phyloP scores from a whole-genome alignment of 169 alveolate genomes.

The Eimeria maxima region DNA sequence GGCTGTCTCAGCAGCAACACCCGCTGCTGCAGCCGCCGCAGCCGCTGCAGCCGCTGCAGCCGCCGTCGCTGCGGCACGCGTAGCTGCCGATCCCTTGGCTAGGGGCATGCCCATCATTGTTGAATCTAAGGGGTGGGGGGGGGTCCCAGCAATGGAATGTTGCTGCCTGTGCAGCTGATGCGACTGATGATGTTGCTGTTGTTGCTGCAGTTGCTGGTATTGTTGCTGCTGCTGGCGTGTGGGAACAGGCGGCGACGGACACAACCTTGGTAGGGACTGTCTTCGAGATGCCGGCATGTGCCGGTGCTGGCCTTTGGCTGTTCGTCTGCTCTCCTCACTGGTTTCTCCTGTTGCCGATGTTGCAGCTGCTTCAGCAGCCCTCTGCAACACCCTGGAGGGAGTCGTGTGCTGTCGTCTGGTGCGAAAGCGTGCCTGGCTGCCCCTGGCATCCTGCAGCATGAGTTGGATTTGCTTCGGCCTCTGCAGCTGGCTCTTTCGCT shows the following conservation, averaged over 20 bases:
- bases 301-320: background rate
- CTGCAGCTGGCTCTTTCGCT: background rate
- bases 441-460: background rate
- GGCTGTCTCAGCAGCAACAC: slow-evolving; percentile 41
- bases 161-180: slow-evolving; percentile 22
- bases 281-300: background rate
- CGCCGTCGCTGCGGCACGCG: slow-evolving; percentile 52
- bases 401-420: slow-evolving; percentile 67
- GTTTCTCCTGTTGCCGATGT: slow-evolving; percentile 5
- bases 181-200: slow-evolving; percentile 54
- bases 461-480: background rate
- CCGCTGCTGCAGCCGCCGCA: slow-evolving; percentile 53
- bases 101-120: background rate
- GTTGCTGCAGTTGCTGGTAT: slow-evolving; percentile 58
- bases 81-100: background rate
- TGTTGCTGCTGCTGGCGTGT: slow-evolving; percentile 23
- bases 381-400: slow-evolving; percentile 48
- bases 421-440: background rate
- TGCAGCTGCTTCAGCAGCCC: background rate
- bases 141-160: slow-evolving; percentile 34
- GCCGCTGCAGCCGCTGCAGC: slow-evolving; percentile 69
- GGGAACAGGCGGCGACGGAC: background rate
- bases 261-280: slow-evolving; percentile 41
- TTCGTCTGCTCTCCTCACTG: background rate
- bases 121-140: slow-evolving; percentile 10